Conservation (phyloP, 257 asterid species). For the Agastache rugosa region DNA sequence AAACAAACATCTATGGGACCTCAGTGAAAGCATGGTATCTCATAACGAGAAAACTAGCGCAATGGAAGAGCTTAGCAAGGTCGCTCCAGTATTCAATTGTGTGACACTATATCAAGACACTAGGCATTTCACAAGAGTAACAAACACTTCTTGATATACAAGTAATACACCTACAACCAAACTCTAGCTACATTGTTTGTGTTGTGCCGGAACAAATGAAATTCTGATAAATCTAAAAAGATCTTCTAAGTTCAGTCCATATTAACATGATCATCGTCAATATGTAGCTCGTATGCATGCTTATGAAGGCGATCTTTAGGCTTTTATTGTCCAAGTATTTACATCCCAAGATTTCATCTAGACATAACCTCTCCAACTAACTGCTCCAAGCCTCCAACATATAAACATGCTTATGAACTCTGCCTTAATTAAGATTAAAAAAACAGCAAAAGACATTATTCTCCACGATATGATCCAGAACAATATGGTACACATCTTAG, state of each 20-base stretch:
- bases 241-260: conserved; percentile 8
- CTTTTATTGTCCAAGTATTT: neutral
- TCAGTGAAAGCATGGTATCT: conserved; percentile 22
- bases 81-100: neutral
- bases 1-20: conserved; percentile 28
- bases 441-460: conserved; percentile 1
- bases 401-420: conserved; percentile 1
- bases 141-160: neutral
- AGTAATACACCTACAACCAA: neutral
- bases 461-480: neutral
- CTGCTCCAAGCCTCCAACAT: conserved; percentile 23
- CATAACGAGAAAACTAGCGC: neutral
- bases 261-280: neutral
- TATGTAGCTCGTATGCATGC: neutral
- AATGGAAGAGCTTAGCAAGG: conserved; percentile 16
- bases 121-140: neutral
- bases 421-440: neutral
- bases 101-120: conserved; percentile 16
- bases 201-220: neutral
- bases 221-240: neutral
- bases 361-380: neutral
- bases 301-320: conserved; percentile 6
- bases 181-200: neutral
- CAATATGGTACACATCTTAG: neutral
- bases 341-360: conserved; percentile 12